These are phyloP conservation scores for Trypanosoma mega DNA, from an alignment of 208 protist species.

Conservation along the genomic window DNA sequence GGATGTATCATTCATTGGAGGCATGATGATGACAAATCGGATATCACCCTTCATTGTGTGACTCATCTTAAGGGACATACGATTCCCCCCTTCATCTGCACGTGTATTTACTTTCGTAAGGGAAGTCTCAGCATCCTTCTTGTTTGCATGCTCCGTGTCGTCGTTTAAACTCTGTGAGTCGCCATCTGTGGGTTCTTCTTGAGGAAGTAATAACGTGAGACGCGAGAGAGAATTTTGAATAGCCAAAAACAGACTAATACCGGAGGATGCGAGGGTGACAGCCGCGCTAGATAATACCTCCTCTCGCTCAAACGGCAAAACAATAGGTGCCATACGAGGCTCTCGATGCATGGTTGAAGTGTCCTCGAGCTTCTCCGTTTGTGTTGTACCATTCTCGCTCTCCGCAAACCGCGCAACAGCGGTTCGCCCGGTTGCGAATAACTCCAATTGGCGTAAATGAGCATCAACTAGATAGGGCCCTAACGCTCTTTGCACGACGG, in stretches of 20 bases:
- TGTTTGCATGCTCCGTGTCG: not conserved
- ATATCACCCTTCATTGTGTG: too few relatives aligned
- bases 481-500: slow-evolving; percentile 31
- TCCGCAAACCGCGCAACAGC: slow-evolving; percentile 38
- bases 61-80: too few relatives aligned
- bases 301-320: slow-evolving; percentile 22
- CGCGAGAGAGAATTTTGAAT: slow-evolving; percentile 35
- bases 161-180: not conserved
- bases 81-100: too few relatives aligned
- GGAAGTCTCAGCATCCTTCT: not conserved
- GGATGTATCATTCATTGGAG: too few relatives aligned
- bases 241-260: slow-evolving; percentile 62
- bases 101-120: too few relatives aligned
- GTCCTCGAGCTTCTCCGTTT: not conserved
- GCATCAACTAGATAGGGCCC: slow-evolving; percentile 39
- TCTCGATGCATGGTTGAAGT: too few relatives aligned
- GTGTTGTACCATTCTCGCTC: not conserved
- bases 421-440: slow-evolving; percentile 41
- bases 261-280: slow-evolving; percentile 46
- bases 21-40: too few relatives aligned
- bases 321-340: slow-evolving; percentile 8
- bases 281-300: slow-evolving; percentile 19
- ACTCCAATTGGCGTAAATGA: slow-evolving; percentile 48
- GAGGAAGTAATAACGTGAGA: slow-evolving; percentile 20
- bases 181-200: not conserved